Evolutionary conservation across 2,329 filamentous ascomycete species (phyloP), one percentile per base, ranked within the genome.

Genomic region (Blastomyces emzantsi): DNA sequence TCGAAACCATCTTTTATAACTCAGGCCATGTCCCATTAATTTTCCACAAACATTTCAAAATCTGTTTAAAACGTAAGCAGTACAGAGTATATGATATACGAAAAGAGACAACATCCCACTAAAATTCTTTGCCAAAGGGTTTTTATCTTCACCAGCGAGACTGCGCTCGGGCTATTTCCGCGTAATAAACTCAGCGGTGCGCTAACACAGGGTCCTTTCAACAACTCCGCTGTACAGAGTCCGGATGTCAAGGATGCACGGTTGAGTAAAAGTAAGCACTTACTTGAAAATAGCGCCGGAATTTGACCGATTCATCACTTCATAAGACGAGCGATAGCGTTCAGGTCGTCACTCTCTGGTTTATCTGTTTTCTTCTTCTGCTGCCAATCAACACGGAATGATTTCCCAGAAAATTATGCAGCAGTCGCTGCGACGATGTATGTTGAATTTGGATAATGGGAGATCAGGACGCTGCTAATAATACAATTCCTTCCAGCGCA

Each of bases 371-470:
- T 33, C 30, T n/a, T 19, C n/a, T n/a, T 36, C 3, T 25, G 2
- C n/a, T 13, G 7, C 8, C 30, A 36, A 19, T 17, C 28, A n/a
- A 36, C 19, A 7, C 6, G 33, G 8, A 55, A 55, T 55, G 52
- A n/a, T 22, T 55, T n/a, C 52, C 19, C 52, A n/a, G 30, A 55
- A 19, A n/a, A 33, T 59, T 45, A 39, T 25, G 36, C n/a, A 22
- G n/a, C 57, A 45, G 15, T 43, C 57, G 57, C 36, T 59, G 57
- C 57, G 57, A 22, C 39, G 36, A 45, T 17, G 57, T 59, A 59
- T 43, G 57, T 59, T 59, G n/a, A 43, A 39, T 39, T 22, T 25
- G 15, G 3, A 28, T 2, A 22, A 52, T 52, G 25, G 22, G 13
- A 52, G n/a, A 9, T 36, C 1, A 15, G 17, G 15, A 9, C 19